Evolutionary conservation across 345 rosid genomes (phyloP).

Genomic region (Nasturtium officinale): DNA sequence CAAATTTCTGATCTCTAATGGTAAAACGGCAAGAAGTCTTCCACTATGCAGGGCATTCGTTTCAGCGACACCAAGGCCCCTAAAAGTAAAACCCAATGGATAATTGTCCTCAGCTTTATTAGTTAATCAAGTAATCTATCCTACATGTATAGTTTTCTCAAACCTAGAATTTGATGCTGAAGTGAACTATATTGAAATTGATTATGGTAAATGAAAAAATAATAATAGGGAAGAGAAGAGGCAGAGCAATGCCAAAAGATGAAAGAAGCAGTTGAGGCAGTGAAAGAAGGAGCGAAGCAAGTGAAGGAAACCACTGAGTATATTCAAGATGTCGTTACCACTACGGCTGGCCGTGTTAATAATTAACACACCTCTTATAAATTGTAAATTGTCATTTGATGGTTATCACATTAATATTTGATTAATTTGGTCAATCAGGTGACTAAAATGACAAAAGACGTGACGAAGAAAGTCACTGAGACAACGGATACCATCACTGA

Average conservation of each 20-base stretch:
- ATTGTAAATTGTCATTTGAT: background rate
- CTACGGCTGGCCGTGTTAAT: conserved; percentile 46
- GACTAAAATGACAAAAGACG: conserved; percentile 47
- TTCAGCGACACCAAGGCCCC: conserved; percentile 44
- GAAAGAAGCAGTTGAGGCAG: conserved; percentile 69
- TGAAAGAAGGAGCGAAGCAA: conserved; percentile 58
- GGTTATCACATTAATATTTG: background rate
- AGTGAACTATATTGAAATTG: background rate
- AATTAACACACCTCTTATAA: background rate
- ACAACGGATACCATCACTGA: conserved; percentile 39
- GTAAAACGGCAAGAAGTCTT: conserved; percentile 36
- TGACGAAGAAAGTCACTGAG: conserved; percentile 42
- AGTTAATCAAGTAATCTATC: background rate
- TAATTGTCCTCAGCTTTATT: background rate
- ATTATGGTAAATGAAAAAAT: conserved; percentile 10
- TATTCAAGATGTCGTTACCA: conserved; percentile 41
- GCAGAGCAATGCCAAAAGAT: conserved; percentile 53
- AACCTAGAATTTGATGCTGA: background rate
- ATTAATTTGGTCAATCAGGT: conserved; percentile 26
- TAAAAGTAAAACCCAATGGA: conserved; percentile 31
- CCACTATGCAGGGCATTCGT: conserved; percentile 29
- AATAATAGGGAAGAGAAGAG: conserved; percentile 43
- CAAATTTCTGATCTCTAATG: conserved; percentile 23
- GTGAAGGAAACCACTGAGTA: conserved; percentile 55
- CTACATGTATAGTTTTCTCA: too few species aligned